Conservation (phyloP, 192 early-diverging fungal genomes). For the Umbelopsis sp. region DNA sequence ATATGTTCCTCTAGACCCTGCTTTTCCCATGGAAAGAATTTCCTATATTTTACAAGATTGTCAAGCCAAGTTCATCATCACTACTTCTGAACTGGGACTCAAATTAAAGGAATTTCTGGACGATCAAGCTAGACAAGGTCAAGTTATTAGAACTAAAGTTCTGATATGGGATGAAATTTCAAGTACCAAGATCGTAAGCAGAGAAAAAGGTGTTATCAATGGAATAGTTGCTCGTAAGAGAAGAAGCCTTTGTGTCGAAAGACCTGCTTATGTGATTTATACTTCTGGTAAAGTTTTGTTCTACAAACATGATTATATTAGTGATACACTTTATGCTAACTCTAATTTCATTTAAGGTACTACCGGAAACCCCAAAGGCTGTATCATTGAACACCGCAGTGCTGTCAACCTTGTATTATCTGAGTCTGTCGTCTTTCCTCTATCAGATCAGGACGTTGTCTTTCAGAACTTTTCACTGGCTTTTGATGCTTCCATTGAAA, state of each 20-base stretch:
- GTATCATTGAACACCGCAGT: slow-evolving; percentile 28
- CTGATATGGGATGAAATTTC: not conserved
- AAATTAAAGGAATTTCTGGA: slow-evolving; percentile 3
- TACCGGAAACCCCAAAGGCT: slow-evolving; percentile 38
- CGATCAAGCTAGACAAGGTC: slow-evolving; percentile 1
- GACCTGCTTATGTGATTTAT: not conserved
- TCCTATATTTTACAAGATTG: slow-evolving; percentile 26
- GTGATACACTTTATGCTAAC: not conserved
- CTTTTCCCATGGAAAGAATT: slow-evolving; percentile 31
- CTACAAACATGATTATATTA: not conserved
- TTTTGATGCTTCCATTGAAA: slow-evolving; percentile 13
- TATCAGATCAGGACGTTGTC: not conserved
- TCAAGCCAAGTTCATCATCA: slow-evolving; percentile 6
- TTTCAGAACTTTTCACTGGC: slow-evolving; percentile 12
- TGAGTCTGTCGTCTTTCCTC: slow-evolving; percentile 1
- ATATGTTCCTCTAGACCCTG: slow-evolving; percentile 40
- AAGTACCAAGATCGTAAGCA: not conserved
- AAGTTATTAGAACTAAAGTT: not conserved
- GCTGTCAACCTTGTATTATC: slow-evolving; percentile 19
- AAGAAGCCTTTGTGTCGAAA: not conserved
- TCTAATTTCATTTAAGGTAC: slow-evolving; percentile 29
- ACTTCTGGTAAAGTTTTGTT: not conserved
- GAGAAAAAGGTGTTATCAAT: not conserved
- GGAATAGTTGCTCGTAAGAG: not conserved
- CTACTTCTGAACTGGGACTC: not conserved